These are phyloP conservation scores for Ustilago cynodontis DNA, from an alignment of 1,284 basidiomycete species.

Conservation along the genomic window DNA sequence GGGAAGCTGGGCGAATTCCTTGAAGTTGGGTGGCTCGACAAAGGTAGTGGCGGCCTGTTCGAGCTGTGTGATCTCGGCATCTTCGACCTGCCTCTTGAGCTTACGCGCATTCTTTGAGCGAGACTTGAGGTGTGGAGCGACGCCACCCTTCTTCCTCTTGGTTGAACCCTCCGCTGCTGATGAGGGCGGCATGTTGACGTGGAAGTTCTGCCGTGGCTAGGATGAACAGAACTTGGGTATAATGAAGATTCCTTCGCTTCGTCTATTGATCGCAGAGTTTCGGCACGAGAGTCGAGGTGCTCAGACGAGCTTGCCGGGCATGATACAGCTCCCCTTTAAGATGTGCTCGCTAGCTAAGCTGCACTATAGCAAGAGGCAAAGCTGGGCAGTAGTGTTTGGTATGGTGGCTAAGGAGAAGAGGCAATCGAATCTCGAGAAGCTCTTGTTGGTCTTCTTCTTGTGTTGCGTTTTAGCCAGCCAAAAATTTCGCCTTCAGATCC, in stretches of 20 bases:
- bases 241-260: background rate
- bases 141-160: conserved; percentile 44
- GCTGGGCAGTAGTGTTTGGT: background rate
- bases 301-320: conserved; percentile 1
- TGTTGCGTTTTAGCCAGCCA: background rate
- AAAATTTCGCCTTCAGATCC: conserved; percentile 11
- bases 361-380: background rate
- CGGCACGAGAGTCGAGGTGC: background rate
- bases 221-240: background rate
- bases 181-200: conserved; percentile 27
- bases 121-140: conserved; percentile 46
- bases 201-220: too few relatives aligned
- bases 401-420: background rate
- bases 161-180: conserved; percentile 41
- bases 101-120: conserved; percentile 55
- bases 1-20: conserved; percentile 60
- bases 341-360: background rate
- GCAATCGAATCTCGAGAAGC: background rate
- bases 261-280: too few relatives aligned
- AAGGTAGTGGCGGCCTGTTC: conserved; percentile 41
- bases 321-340: background rate
- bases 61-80: conserved; percentile 59
- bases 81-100: conserved; percentile 58
- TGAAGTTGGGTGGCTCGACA: conserved; percentile 29
- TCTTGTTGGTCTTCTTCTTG: too few relatives aligned